These are phyloP conservation scores for Saccharomyces hybrid DNA, from an alignment of 1,139 yeast species.

Conservation along the genomic window DNA sequence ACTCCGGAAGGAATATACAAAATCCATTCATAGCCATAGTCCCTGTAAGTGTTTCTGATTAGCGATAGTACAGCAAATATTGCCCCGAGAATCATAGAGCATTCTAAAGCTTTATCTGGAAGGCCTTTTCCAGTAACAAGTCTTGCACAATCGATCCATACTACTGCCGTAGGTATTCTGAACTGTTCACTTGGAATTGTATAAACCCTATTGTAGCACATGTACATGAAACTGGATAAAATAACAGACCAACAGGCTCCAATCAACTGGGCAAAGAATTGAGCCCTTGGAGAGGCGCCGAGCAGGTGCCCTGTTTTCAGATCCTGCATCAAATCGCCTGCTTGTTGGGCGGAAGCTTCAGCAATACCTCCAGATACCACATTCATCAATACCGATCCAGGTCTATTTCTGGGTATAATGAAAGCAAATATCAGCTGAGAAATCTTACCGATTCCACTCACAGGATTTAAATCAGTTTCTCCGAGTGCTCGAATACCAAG, in stretches of 20 bases:
- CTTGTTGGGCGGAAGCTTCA: conserved; percentile 98
- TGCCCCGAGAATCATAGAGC: conserved; percentile 57
- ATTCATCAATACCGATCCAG: conserved; percentile 76
- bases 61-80: conserved; percentile 67
- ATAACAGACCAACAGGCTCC: conserved; percentile 82
- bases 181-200: conserved; percentile 74
- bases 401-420: conserved; percentile 65
- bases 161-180: conserved; percentile 87
- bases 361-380: conserved; percentile 94
- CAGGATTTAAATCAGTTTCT: conserved; percentile 94
- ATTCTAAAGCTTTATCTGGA: conserved; percentile 67
- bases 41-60: conserved; percentile 47
- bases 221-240: conserved; percentile 73
- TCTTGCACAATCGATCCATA: conserved; percentile 95
- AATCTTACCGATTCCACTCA: conserved; percentile 89
- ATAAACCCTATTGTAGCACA: conserved; percentile 71
- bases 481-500: conserved; percentile 91
- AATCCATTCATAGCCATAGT: conserved; percentile 39
- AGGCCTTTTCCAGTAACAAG: conserved; percentile 85
- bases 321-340: conserved; percentile 97
- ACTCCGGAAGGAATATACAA: conserved; percentile 69
- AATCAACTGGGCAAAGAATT: conserved; percentile 78
- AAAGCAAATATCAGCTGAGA: conserved; percentile 84
- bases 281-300: conserved; percentile 90
- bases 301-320: conserved; percentile 85